Evolutionary conservation across 208 protist species (phyloP), one percentile per base, ranked within the genome.

Genomic region (Acanthamoeba triangularis): DNA sequence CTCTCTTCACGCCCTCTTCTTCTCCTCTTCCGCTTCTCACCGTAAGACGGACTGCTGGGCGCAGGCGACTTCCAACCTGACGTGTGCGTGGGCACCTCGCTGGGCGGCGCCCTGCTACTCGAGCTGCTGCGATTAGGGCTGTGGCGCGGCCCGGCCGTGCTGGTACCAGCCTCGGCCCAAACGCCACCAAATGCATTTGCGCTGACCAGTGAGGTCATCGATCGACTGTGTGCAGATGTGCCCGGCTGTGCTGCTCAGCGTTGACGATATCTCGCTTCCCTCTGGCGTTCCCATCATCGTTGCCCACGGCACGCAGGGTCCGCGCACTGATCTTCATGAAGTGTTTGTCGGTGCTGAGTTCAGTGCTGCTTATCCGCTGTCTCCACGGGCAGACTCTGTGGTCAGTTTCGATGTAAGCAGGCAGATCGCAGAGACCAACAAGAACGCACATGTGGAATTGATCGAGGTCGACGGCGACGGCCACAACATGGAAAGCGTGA

Each of bases 401-500:
- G 74, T 82, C 8, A 82, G 41, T 18, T 1, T 82, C 37, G 74
- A 82, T n/a, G 74, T 82, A 13, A 82, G 74, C 41, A 7, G 74
- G n/a, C 37, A 82, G 25, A 82, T 82, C 18, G 41, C 25, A 10
- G 41, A 47, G 74, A 52, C 10, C 3, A 82, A 82, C 74, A 25
- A 49, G 30, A 25, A 82, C 11, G 8, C 33, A 30, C 52, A 82
- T 35, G 23, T 82, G 18, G 74, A 82, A 25, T 11, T 82, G 37
- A 49, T 82, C 37, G 74, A 82, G 25, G 74, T 82, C 18, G 74
- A 82, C 7, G 74, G 74, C 28, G 74, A 82, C 30, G 74, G 74
- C 33, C 74, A 82, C 74, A 82, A 82, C 74, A 82, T 82, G 74
- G 74, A 82, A 35, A 82, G 74, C 37, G 74, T 82, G 10, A 82